Evolutionary conservation across 768 basidiomycete genomes (phyloP).

Genomic region (Leccinum sublutescens): DNA sequence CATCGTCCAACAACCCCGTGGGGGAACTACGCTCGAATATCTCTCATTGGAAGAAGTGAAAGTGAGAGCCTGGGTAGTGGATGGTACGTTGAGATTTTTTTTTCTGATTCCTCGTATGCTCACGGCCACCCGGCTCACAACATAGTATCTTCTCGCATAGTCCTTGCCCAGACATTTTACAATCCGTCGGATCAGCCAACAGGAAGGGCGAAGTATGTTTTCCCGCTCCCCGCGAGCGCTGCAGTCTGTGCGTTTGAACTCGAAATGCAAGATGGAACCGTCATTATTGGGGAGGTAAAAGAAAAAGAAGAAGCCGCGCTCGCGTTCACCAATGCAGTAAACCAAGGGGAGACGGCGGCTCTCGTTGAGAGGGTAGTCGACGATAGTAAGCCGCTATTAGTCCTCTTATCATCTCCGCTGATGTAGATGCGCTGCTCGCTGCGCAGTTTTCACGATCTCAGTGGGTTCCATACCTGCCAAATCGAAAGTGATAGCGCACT

Average conservation of each 20-base stretch:
- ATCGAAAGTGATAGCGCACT: constrained; percentile 37
- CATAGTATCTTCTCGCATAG: constrained; percentile 44
- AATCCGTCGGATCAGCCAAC: constrained; percentile 41
- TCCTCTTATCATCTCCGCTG: background rate
- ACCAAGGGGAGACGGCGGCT: constrained; percentile 41
- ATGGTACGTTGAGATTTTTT: constrained; percentile 31
- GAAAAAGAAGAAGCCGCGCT: constrained; percentile 44
- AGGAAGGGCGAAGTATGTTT: constrained; percentile 50
- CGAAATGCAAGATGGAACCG: constrained; percentile 41
- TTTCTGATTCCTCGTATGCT: background rate
- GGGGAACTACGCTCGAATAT: constrained; percentile 24
- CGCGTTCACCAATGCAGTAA: constrained; percentile 41
- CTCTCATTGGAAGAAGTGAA: constrained; percentile 43
- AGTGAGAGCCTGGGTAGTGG: constrained; percentile 42
- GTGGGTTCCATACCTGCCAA: constrained; percentile 50
- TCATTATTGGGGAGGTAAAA: constrained; percentile 45
- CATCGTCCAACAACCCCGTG: constrained; percentile 32
- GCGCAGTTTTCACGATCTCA: constrained; percentile 56
- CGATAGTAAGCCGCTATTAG: constrained; percentile 41
- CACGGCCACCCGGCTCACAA: background rate
- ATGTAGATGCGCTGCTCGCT: background rate
- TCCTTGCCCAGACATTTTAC: constrained; percentile 40
- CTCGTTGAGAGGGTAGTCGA: constrained; percentile 50
- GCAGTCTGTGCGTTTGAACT: constrained; percentile 57
- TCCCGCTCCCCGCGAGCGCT: constrained; percentile 55